Evolutionary conservation across 805 yeast genomes (phyloP).

Genomic region (Spathaspora girioi): DNA sequence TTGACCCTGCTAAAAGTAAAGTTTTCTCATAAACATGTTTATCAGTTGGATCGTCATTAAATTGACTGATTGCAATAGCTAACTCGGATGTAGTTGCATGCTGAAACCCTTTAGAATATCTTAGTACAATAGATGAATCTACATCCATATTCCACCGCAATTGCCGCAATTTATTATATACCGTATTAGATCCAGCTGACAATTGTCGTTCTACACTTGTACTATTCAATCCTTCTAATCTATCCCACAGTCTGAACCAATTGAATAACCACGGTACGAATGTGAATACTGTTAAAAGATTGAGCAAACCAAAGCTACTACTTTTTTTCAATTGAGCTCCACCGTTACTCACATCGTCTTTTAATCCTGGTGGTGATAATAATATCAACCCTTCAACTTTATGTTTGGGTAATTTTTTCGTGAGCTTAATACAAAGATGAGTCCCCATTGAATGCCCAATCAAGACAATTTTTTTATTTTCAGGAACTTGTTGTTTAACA

Average conservation of each 20-base stretch:
- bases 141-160: conserved; percentile 70
- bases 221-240: conserved; percentile 60
- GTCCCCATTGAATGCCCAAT: conserved; percentile 79
- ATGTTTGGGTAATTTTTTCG: conserved; percentile 27
- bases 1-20: conserved; percentile 55
- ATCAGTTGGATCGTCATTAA: conserved; percentile 30
- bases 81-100: conserved; percentile 44
- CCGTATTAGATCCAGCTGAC: conserved; percentile 16
- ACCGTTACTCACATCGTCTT: conserved; percentile 16
- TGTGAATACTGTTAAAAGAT: conserved; percentile 20
- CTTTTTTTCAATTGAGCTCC: not conserved
- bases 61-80: conserved; percentile 30
- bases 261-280: conserved; percentile 48
- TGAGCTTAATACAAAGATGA: conserved; percentile 47
- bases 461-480: conserved; percentile 40
- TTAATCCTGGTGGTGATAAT: conserved; percentile 46
- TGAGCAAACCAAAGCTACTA: not conserved
- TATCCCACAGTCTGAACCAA: conserved; percentile 53
- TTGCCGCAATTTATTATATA: conserved; percentile 50
- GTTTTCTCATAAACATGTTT: conserved; percentile 38
- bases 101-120: conserved; percentile 49
- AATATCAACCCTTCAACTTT: conserved; percentile 47
- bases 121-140: conserved; percentile 49
- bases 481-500: conserved; percentile 35
- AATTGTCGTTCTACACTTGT: conserved; percentile 58